These are phyloP conservation scores for Trichoderma atrobrunneum DNA, from an alignment of 2,329 filamentous ascomycete genomes.

Conservation along the genomic window DNA sequence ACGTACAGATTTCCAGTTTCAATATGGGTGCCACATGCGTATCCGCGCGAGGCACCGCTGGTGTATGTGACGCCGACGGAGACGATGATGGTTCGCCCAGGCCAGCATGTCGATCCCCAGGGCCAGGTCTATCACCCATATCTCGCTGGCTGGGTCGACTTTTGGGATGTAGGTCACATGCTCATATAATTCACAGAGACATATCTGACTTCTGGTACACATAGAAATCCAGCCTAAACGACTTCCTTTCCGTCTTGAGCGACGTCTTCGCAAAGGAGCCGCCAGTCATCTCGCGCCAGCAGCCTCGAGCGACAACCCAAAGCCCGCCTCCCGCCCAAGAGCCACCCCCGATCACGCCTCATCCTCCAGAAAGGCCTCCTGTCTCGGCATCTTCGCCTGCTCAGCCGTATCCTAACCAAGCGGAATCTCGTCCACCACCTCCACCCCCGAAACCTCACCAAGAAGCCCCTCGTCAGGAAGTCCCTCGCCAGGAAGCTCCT, in stretches of 20 bases:
- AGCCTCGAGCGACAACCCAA: constrained; percentile 41
- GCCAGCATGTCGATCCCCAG: constrained; percentile 92
- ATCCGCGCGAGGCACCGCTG: constrained; percentile 81
- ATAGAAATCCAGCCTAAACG: constrained; percentile 77
- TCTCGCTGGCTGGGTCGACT: constrained; percentile 81
- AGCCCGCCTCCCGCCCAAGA: constrained; percentile 33
- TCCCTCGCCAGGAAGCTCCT: neutral
- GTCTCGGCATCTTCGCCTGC: constrained; percentile 37
- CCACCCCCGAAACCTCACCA: constrained; percentile 45
- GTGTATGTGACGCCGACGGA: constrained; percentile 85
- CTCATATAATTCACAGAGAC: too few relatives aligned
- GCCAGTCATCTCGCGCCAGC: constrained; percentile 75
- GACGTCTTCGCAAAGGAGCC: constrained; percentile 94
- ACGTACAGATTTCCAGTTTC: constrained; percentile 89
- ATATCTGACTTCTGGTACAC: constrained; percentile 12
- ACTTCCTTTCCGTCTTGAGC: constrained; percentile 77
- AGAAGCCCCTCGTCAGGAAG: constrained; percentile 13
- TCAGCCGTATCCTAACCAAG: constrained; percentile 33
- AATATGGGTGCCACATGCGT: constrained; percentile 89
- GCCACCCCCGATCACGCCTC: constrained; percentile 68
- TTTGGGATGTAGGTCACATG: constrained; percentile 73
- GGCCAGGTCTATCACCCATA: constrained; percentile 96
- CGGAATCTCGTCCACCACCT: constrained; percentile 45
- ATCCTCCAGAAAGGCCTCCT: constrained; percentile 60
- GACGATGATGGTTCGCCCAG: constrained; percentile 84